Base-by-base conservation (phyloP, 2,329 filamentous ascomycete species). In the Aspergillus eucalypticola region DNA sequence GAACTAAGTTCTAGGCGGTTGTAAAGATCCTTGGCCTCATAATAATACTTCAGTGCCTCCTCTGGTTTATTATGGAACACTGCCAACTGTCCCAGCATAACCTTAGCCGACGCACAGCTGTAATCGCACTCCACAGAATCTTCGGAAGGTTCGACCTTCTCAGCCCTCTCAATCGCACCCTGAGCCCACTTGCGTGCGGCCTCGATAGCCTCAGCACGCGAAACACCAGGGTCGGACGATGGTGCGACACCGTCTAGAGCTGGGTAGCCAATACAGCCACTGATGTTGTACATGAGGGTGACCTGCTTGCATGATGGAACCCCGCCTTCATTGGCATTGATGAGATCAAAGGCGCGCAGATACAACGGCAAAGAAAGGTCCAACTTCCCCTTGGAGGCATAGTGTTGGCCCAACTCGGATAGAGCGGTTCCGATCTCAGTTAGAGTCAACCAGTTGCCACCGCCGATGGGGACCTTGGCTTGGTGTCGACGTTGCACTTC, bases 351-450 rank as follows among this genome's bases (percentile, higher is more conserved):
- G 5, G 93, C 91, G 71, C 96, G 92, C 68, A 97, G 86, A 73
- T 93, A 96, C 29, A 97, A 82, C 3, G 93, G 92, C 21, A 93
- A 85, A 5, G 93, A 90, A 2, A 97, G 86, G 66, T 94, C 90
- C 70, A 92, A 89, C 67, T 90, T 86, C 48, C 88, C 85, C 67
- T 86, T 87, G 52, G 84, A 82, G 70, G 91, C 87, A 75, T 96
- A 97, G 67, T 88, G 87, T 60, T 88, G 84, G 17, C 86, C 94
- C 23, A 97, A 83, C 11, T 90, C 89, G 85, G 71, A 58, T 60
- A 71, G 61, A 8, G 66, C 66, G 10, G 69, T 67, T 5, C 71
- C 73, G 56, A 74, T 73, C 70, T 81, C 76, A 51, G 72, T 67
- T 25, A 75, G 67, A 48, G 70, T 76, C 68, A 79, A 53, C 70